Evolutionary conservation across 768 basidiomycete species (phyloP).

Genomic region (Suillus decipiens): DNA sequence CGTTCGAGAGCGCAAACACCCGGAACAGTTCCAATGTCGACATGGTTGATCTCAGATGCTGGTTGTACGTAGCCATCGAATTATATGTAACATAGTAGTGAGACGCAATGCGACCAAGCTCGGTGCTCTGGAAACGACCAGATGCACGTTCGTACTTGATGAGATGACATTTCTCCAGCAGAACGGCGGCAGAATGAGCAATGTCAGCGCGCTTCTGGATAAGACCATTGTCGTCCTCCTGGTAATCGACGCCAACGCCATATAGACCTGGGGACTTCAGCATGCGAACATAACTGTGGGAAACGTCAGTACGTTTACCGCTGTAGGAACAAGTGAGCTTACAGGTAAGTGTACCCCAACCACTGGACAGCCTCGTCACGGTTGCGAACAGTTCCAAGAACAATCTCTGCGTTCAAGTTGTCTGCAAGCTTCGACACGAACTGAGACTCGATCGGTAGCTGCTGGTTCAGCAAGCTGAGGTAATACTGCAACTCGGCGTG

Average conservation of each 20-base stretch:
- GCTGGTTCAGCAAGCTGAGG: slow-evolving; percentile 92
- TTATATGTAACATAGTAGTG: slow-evolving; percentile 95
- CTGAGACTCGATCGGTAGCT: slow-evolving; percentile 96
- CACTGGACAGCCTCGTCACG: slow-evolving; percentile 97
- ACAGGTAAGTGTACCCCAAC: slow-evolving; percentile 95
- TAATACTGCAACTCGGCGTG: slow-evolving; percentile 98
- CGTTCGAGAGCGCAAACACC: slow-evolving; percentile 93
- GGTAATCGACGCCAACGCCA: slow-evolving; percentile 86
- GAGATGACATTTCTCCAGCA: slow-evolving; percentile 92
- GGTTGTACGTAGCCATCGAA: slow-evolving; percentile 97
- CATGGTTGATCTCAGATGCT: slow-evolving; percentile 88
- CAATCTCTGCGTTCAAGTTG: slow-evolving; percentile 96
- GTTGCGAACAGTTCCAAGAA: slow-evolving; percentile 91
- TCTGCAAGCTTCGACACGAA: slow-evolving; percentile 92
- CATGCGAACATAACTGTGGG: slow-evolving; percentile 83
- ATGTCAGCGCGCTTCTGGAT: slow-evolving; percentile 96
- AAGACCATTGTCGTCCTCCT: slow-evolving; percentile 78
- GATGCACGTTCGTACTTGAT: slow-evolving; percentile 90
- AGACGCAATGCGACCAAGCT: slow-evolving; percentile 91
- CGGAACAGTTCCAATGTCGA: slow-evolving; percentile 88
- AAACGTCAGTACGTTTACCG: slow-evolving; percentile 11
- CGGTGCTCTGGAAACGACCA: slow-evolving; percentile 90
- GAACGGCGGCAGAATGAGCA: slow-evolving; percentile 86
- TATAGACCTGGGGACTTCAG: slow-evolving; percentile 87
- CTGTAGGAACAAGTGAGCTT: slow-evolving; percentile 33